Evolutionary conservation across 2,329 filamentous ascomycete genomes (phyloP).

Genomic region (Fusarium anthophilum): DNA sequence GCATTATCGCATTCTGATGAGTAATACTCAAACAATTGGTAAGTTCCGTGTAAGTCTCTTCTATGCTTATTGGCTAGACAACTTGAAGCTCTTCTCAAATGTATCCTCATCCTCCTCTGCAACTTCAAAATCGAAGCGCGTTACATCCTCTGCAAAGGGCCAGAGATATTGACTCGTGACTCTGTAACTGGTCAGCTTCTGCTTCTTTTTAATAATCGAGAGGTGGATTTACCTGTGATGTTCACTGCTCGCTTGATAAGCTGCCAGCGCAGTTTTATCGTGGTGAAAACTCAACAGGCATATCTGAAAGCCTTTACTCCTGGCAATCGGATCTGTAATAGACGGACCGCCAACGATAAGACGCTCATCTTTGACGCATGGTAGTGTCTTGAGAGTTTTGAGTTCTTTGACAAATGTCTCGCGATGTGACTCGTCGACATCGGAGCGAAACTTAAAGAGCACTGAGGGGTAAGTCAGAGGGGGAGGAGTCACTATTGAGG

Average conservation of each 20-base stretch:
- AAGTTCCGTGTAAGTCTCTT: neutral
- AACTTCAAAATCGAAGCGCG: conserved; percentile 65
- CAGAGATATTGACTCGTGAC: conserved; percentile 61
- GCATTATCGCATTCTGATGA: neutral
- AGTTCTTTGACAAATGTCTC: conserved; percentile 57
- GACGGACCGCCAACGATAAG: conserved; percentile 63
- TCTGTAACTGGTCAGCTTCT: conserved; percentile 43
- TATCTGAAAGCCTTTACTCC: conserved; percentile 63
- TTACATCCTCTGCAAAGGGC: conserved; percentile 62
- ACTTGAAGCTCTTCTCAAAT: conserved; percentile 27
- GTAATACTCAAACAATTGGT: neutral
- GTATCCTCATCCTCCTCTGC: conserved; percentile 50
- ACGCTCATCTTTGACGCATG: conserved; percentile 58
- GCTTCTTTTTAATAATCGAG: accelerated
- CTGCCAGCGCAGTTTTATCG: conserved; percentile 54
- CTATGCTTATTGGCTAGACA: neutral
- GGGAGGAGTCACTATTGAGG: neutral
- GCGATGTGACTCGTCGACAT: conserved; percentile 54
- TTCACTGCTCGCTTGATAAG: conserved; percentile 63
- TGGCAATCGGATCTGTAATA: conserved; percentile 60
- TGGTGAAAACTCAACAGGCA: conserved; percentile 62
- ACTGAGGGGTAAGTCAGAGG: conserved; percentile 45
- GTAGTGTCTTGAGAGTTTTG: conserved; percentile 57
- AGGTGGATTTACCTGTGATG: conserved; percentile 55
- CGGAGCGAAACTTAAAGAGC: conserved; percentile 58